These are phyloP conservation scores for Scleromitrula shiraiana DNA, from an alignment of 2,329 filamentous ascomycete genomes.

Conservation along the genomic window DNA sequence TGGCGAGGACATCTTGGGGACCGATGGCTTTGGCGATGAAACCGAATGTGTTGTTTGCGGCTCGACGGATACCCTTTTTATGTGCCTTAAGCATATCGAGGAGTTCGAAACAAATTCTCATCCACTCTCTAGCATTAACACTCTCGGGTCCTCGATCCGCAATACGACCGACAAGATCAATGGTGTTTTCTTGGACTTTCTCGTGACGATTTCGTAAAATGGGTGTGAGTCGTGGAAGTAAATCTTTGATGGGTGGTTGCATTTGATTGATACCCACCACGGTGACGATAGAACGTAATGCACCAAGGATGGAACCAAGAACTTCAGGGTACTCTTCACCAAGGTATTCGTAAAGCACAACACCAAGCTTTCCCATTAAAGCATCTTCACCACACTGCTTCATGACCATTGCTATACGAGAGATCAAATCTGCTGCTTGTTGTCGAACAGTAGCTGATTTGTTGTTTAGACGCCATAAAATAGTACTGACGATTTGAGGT, in stretches of 20 bases:
- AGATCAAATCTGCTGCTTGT: constrained; percentile 93
- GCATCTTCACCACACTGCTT: constrained; percentile 96
- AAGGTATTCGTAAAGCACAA: constrained; percentile 94
- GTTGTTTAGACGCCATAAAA: constrained; percentile 95
- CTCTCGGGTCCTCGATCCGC: constrained; percentile 94
- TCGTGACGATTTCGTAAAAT: constrained; percentile 97
- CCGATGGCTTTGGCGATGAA: constrained; percentile 99
- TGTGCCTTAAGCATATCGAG: constrained; percentile 99
- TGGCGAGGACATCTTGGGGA: constrained; percentile 92
- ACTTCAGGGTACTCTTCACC: constrained; percentile 99
- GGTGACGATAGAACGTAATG: constrained; percentile 90
- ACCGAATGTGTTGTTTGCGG: constrained; percentile 98
- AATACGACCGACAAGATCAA: constrained; percentile 95
- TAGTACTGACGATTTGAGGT: constrained; percentile 92
- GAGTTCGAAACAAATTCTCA: constrained; percentile 98
- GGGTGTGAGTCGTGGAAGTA: constrained; percentile 90
- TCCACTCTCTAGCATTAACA: constrained; percentile 97
- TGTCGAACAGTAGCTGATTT: constrained; percentile 95
- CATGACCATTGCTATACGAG: constrained; percentile 97
- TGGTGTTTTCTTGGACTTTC: constrained; percentile 98
- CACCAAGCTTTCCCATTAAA: constrained; percentile 87
- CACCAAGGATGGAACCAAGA: constrained; percentile 89
- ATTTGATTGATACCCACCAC: constrained; percentile 97
- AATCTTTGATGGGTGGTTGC: constrained; percentile 95
- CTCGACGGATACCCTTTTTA: constrained; percentile 97